These are phyloP conservation scores for Colletotrichum euphorbiae DNA, from an alignment of 2,329 filamentous ascomycete species.

Conservation along the genomic window DNA sequence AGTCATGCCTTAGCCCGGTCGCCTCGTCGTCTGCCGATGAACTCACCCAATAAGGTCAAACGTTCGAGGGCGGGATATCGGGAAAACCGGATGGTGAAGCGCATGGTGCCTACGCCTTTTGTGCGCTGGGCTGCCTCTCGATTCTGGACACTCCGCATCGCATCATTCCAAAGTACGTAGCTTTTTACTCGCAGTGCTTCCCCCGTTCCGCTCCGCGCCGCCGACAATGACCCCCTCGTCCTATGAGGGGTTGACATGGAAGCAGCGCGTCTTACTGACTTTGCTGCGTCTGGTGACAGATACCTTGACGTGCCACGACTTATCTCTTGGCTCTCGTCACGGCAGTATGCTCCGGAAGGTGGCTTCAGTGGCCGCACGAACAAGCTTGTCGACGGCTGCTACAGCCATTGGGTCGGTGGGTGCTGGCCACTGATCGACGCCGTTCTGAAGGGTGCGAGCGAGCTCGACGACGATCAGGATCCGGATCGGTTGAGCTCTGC, in stretches of 20 bases:
- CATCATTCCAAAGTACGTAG: slow-evolving; percentile 76
- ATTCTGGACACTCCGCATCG: slow-evolving; percentile 84
- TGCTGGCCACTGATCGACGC: slow-evolving; percentile 95
- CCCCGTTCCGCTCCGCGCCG: not conserved
- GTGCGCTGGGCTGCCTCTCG: slow-evolving; percentile 87
- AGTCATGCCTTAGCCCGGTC: slow-evolving; percentile 50
- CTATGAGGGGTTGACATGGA: slow-evolving; percentile 53
- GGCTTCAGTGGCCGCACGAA: slow-evolving; percentile 95
- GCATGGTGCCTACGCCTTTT: slow-evolving; percentile 97
- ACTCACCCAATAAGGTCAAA: slow-evolving; percentile 73
- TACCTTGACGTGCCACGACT: slow-evolving; percentile 82
- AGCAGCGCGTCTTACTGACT: slow-evolving; percentile 46
- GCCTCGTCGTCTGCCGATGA: slow-evolving; percentile 4
- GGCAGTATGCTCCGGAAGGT: slow-evolving; percentile 91
- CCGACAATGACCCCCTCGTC: slow-evolving; percentile 36
- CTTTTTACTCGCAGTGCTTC: no score
- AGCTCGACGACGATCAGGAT: slow-evolving; percentile 40
- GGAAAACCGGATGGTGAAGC: slow-evolving; percentile 88
- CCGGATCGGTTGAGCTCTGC: slow-evolving; percentile 45
- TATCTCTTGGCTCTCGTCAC: slow-evolving; percentile 87
- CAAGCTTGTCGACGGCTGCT: slow-evolving; percentile 98
- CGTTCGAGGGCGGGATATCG: slow-evolving; percentile 93
- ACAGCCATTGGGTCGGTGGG: slow-evolving; percentile 96
- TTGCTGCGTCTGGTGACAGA: slow-evolving; percentile 55
- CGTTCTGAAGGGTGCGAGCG: slow-evolving; percentile 68